Evolutionary conservation across 164 flowering plant genomes (phyloP).

Genomic region (Annona cherimola): DNA sequence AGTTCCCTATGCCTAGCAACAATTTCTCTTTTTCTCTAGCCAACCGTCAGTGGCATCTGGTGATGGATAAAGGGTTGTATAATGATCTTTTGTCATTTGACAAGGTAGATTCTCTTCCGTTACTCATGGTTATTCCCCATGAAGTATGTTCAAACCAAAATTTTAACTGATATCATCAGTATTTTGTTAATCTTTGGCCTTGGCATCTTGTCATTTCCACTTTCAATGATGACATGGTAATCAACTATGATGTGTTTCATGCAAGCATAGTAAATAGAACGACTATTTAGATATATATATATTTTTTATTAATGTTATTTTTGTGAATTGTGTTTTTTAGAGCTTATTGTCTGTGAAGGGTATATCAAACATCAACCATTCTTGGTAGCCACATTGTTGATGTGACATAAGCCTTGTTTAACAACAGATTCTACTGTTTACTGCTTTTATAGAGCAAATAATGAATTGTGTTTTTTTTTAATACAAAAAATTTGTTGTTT

Average conservation of each 20-base stretch:
- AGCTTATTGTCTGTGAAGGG: not conserved
- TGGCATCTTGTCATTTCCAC: not conserved
- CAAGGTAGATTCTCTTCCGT: constrained; percentile 40
- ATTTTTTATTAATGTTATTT: not conserved
- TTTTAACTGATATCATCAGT: not conserved
- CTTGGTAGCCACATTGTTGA: not conserved
- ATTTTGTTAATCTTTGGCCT: not conserved
- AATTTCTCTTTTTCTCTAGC: constrained; percentile 75
- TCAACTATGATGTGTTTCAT: not conserved
- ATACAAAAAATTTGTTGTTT: not conserved
- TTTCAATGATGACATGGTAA: not conserved
- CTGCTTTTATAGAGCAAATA: not conserved
- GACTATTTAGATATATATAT: not conserved
- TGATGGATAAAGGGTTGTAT: constrained; percentile 46
- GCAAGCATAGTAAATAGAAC: not conserved
- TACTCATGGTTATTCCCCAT: not conserved
- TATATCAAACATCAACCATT: not conserved
- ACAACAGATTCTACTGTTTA: not conserved
- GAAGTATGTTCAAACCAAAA: too few relatives aligned
- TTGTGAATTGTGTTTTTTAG: not conserved
- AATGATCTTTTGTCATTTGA: constrained; percentile 59
- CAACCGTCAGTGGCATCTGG: constrained; percentile 75
- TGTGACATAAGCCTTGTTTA: not conserved
- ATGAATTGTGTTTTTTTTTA: not conserved
- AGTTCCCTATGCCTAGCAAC: constrained; percentile 89